Evolutionary conservation across 345 rosid genomes (phyloP).

Genomic region (Salix caprea): DNA sequence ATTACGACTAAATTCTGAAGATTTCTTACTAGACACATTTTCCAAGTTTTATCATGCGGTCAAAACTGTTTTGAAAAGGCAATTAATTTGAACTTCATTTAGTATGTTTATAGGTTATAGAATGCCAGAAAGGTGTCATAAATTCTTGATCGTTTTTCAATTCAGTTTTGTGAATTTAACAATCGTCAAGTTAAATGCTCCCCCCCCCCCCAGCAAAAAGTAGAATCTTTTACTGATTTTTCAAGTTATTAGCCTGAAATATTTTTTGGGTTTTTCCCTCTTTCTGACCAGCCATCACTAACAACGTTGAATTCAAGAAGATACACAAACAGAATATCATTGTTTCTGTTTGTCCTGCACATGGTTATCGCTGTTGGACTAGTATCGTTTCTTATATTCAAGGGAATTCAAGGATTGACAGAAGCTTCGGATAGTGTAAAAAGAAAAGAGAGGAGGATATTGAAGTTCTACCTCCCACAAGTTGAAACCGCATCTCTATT

Average conservation of each 20-base stretch:
- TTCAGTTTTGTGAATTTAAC: background rate
- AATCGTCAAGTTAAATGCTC: background rate
- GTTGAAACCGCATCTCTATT: conserved; percentile 76
- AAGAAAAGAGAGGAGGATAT: conserved; percentile 51
- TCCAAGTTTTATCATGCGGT: background rate
- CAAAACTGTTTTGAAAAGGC: background rate
- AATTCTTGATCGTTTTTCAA: conserved; percentile 5
- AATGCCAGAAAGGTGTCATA: background rate
- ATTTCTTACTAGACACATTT: background rate
- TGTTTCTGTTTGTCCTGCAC: conserved; percentile 68
- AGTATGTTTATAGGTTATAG: conserved; percentile 15
- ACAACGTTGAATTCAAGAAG: conserved; percentile 70
- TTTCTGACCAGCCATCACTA: conserved; percentile 41
- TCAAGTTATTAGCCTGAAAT: background rate
- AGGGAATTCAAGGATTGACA: conserved; percentile 76
- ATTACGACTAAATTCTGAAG: background rate
- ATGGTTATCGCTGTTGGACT: conserved; percentile 56
- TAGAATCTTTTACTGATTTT: background rate
- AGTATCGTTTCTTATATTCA: conserved; percentile 77
- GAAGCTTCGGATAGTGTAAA: conserved; percentile 46
- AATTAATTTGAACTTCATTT: conserved; percentile 3
- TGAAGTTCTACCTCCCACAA: conserved; percentile 68
- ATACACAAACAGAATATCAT: conserved; percentile 72
- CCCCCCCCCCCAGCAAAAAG: background rate
- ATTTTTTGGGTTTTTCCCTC: background rate